Conservation (phyloP, 345 rosid genomes). For the Arabidopsis arenosa region DNA sequence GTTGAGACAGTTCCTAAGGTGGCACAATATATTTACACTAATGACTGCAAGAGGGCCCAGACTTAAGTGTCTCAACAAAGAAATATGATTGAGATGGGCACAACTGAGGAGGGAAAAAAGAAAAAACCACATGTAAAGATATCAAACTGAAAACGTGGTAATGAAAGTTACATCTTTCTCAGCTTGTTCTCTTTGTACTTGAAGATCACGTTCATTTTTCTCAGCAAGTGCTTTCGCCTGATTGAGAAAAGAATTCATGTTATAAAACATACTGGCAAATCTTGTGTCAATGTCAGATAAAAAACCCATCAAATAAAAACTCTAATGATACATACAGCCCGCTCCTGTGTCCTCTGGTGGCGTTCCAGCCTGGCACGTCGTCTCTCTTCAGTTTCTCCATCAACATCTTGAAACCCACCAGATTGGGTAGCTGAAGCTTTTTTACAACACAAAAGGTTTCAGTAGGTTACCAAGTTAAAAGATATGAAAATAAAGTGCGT, state of each 20-base stretch:
- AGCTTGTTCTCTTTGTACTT: constrained; percentile 88
- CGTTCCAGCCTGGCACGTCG: constrained; percentile 92
- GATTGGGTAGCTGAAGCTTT: constrained; percentile 61
- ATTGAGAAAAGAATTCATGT: constrained; percentile 37
- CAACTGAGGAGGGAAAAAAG: constrained; percentile 4
- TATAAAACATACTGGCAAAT: not conserved
- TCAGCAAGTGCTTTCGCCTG: constrained; percentile 97
- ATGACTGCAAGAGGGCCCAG: not conserved
- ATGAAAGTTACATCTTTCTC: constrained; percentile 85
- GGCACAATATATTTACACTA: not conserved
- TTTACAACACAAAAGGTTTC: constrained; percentile 47
- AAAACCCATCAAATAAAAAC: constrained; percentile 25
- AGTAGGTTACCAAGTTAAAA: constrained; percentile 26
- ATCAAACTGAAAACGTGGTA: constrained; percentile 12
- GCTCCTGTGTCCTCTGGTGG: constrained; percentile 97
- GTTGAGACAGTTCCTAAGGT: constrained; percentile 13
- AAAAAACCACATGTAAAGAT: constrained; percentile 6
- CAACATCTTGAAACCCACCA: constrained; percentile 85
- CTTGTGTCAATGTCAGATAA: constrained; percentile 14
- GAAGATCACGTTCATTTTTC: constrained; percentile 93
- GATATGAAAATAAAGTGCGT: not conserved
- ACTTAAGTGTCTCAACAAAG: constrained; percentile 4
- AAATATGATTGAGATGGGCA: constrained; percentile 4
- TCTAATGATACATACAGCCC: constrained; percentile 68
- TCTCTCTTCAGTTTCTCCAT: constrained; percentile 95